These are phyloP conservation scores for Avena sativa DNA, from an alignment of 176 grass and related monocot genomes.

Conservation along the genomic window DNA sequence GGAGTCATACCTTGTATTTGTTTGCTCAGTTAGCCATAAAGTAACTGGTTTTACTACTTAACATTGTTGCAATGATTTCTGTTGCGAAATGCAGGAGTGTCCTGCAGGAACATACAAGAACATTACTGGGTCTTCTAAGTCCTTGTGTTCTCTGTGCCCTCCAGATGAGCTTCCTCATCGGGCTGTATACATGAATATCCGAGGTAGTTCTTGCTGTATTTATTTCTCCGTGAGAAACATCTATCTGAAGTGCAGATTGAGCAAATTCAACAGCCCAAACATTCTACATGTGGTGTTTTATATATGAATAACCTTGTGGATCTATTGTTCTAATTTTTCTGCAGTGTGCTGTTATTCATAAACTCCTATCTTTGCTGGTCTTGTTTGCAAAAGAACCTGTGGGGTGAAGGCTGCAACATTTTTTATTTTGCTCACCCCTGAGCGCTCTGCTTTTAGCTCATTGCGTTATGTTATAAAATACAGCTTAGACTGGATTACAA, in stretches of 20 bases:
- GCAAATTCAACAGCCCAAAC: background rate
- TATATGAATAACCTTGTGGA: slow-evolving; percentile 6
- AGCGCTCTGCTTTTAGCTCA: slow-evolving; percentile 5
- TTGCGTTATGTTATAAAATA: slow-evolving; percentile 17
- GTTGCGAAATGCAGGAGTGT: slow-evolving; percentile 72
- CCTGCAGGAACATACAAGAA: slow-evolving; percentile 98
- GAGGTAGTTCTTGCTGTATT: slow-evolving; percentile 62
- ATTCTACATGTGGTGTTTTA: slow-evolving; percentile 12
- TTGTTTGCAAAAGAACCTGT: slow-evolving; percentile 31
- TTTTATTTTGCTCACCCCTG: background rate
- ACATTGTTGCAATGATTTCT: slow-evolving; percentile 33
- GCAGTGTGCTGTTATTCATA: background rate
- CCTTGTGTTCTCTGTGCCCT: slow-evolving; percentile 76
- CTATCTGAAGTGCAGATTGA: slow-evolving; percentile 18
- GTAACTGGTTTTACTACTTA: slow-evolving; percentile 30
- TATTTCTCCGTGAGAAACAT: slow-evolving; percentile 22
- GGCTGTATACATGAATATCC: slow-evolving; percentile 66
- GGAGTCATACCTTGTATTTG: slow-evolving; percentile 19
- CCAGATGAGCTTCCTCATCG: slow-evolving; percentile 75
- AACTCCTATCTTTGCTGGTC: slow-evolving; percentile 21
- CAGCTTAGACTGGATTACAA: slow-evolving; percentile 22
- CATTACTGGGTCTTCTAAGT: slow-evolving; percentile 83
- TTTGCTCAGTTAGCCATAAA: slow-evolving; percentile 28
- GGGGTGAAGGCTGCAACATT: background rate
- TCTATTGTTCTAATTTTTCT: slow-evolving; percentile 16